Evolutionary conservation across 768 basidiomycete species (phyloP), one percentile per base, ranked within the genome.

Genomic region (Suillus tomentosus): DNA sequence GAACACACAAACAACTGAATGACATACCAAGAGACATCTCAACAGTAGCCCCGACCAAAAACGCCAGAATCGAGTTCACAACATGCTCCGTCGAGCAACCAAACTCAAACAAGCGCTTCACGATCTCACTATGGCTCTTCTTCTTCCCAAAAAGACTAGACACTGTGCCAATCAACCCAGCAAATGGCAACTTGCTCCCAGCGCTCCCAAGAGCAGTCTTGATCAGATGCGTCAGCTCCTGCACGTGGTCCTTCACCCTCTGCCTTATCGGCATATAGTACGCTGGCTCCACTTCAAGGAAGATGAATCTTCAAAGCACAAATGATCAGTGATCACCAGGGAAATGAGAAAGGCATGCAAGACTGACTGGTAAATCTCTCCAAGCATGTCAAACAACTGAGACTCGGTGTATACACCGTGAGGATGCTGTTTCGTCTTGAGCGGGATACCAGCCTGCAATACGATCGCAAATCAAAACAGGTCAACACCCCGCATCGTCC

Each of bases 1-100:
- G 13, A 14, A 50, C 22, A 22, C 17, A 19, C 13, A 27, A 13
- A 42, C 17, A 31, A 59, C 6, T 8, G 36, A 13, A 5, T 39
- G 4, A 73, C 80, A 45, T 68, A 87, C 91, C 85, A 61, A 94
- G 81, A 10, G 87, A 85, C 45, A 94, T 73, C 74, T 93, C 91
- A 13, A 87, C 87, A 7, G 85, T 84, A 13, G 84, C 78, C 39
- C 84, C 83, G 62, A 93, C 84, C 78, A 93, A 79, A 36, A 94
- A 75, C 22, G 91, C 91, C 47, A 95, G 74, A 17, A 92, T 79
- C 39, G 84, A 86, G 72, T 91, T 92, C 8, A 88, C 83, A 8
- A 90, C 76, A 61, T 87, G 81, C 63, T 92, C 88, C 0, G 79
- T 77, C 5, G 86, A 82, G 51, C 82, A 81, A 2, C 85, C 85